Evolutionary conservation across 768 basidiomycete species (phyloP), one percentile per base, ranked within the genome.

Genomic region (Lactarius vividus): DNA sequence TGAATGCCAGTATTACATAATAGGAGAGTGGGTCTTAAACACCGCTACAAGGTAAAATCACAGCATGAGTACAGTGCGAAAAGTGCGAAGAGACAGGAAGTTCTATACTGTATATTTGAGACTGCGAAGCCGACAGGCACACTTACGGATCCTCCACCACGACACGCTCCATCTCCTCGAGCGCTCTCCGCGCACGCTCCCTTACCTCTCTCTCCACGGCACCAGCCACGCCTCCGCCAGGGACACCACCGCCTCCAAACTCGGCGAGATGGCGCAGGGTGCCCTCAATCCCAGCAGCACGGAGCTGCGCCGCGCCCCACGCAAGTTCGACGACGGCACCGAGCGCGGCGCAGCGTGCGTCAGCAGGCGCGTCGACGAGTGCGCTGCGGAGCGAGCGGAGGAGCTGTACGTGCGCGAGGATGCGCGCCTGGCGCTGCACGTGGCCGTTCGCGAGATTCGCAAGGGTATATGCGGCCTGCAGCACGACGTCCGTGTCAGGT

Each of bases 391-490:
- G 76, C 1, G 83, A 79, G 13, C 73, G 72, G 4, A 92, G 81
- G 7, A 92, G 77, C 6, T 77, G 76, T 0, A 82, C 77, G 63
- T 85, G 80, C 0, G 77, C 71, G n/a, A 87, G 76, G 39, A 92
- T 82, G 28, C 78, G 74, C 46, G 78, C 77, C 63, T 87, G 87
- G 53, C 84, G 80, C 18, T 76, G 73, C 0, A 79, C 73, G 2
- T 77, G 74, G 42, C 86, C 86, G 72, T 91, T 91, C 40, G 85
- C 81, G 16, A 93, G 78, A 73, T 92, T 92, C 0, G 87, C 87
- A 0, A 92, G 81, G 2, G 85, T 76, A 71, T 79, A 84, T 0
- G 87, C 81, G 0, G 88, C 86, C 82, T 85, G 85, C 3, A 80
- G 77, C 4, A 83, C 77, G 0, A 88, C 82, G 59, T 83, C 82